Conservation (phyloP, 345 rosid species). For the Citrus australasica region DNA sequence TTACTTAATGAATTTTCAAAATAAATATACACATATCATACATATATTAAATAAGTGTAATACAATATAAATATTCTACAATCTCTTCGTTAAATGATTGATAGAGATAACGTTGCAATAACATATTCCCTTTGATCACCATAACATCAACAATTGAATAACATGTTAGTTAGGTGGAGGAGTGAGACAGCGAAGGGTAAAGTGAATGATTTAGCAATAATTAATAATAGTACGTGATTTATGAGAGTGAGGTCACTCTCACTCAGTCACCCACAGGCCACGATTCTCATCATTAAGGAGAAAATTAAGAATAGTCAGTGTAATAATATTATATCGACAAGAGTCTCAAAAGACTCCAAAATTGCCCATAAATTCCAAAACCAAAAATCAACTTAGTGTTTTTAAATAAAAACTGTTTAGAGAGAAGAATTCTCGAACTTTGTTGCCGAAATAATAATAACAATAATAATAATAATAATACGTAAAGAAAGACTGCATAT, state of each 20-base stretch:
- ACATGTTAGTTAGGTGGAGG: not conserved
- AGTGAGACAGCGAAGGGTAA: not conserved
- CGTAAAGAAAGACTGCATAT: constrained; percentile 5
- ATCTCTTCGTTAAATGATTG: too few species aligned
- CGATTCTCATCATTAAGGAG: not conserved
- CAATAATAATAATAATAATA: too few species aligned
- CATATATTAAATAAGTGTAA: too few species aligned
- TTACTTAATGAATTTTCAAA: too few species aligned
- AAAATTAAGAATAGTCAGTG: not conserved
- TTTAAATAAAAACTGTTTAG: not conserved
- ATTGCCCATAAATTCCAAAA: constrained; percentile 24
- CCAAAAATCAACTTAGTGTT: constrained; percentile 19
- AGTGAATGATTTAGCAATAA: constrained; percentile 35
- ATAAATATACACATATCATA: too few species aligned
- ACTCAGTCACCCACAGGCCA: not conserved
- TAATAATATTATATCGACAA: constrained; percentile 17
- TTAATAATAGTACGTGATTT: constrained; percentile 22
- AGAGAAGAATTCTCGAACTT: constrained; percentile 17
- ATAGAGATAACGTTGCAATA: too few species aligned
- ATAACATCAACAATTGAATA: too few species aligned
- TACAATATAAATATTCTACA: rapidly evolving
- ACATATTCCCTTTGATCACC: too few species aligned
- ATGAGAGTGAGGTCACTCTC: not conserved
- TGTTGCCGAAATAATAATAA: not conserved
- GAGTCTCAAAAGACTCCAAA: constrained; percentile 48